phyloP scores from a whole-genome alignment of 1,139 yeast species.

The Taphrina sp. region DNA sequence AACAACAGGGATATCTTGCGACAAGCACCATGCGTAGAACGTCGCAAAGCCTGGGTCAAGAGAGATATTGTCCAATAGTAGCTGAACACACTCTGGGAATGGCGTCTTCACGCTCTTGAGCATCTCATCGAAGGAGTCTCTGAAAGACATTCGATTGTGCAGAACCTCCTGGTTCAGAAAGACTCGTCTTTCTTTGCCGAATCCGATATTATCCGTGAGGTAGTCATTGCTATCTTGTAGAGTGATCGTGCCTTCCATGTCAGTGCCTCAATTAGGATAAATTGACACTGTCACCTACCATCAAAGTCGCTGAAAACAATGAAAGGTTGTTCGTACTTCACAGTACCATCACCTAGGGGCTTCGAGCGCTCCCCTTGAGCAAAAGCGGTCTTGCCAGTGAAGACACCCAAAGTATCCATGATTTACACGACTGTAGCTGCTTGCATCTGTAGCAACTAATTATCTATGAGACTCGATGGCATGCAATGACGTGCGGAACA shows the following conservation, averaged over 20 bases:
- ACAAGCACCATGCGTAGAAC: conserved; percentile 76
- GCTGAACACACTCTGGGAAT: conserved; percentile 76
- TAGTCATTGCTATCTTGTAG: conserved; percentile 50
- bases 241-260: conserved; percentile 18
- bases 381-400: too few species aligned
- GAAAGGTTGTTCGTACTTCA: conserved; percentile 30
- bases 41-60: conserved; percentile 87
- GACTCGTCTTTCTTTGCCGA: conserved; percentile 68
- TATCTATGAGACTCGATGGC: too few species aligned
- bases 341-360: conserved; percentile 30
- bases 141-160: conserved; percentile 63
- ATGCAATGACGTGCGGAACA: too few species aligned
- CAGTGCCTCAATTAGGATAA: background rate
- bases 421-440: too few species aligned
- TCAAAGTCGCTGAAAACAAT: conserved; percentile 35
- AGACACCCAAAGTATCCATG: too few species aligned
- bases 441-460: too few species aligned
- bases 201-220: conserved; percentile 66
- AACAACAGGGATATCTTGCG: conserved; percentile 68
- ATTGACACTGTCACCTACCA: conserved; percentile 4
- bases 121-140: conserved; percentile 83
- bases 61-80: conserved; percentile 52
- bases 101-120: conserved; percentile 73
- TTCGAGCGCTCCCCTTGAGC: too few species aligned
- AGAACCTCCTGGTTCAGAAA: conserved; percentile 71